A percentile compares a stretch with the other conserved stretches of the same genome.
These are phyloP conservation scores for Apiospora pterosperma DNA, from an alignment of 2,329 filamentous ascomycete species.

Conservation along the genomic window DNA sequence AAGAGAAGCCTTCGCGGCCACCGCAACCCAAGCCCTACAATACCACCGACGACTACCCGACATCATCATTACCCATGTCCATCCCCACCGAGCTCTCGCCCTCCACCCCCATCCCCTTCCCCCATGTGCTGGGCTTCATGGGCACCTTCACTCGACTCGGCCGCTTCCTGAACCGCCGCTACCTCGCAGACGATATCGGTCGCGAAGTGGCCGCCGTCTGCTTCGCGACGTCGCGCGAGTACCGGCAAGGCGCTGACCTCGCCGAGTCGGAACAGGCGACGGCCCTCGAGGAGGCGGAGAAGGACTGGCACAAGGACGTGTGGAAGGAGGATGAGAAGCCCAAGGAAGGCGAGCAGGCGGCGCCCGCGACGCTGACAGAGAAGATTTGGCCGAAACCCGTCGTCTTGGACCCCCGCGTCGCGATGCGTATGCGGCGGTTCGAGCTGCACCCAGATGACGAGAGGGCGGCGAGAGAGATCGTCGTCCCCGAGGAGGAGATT, in stretches of 20 bases:
- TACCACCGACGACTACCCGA: conserved; percentile 65
- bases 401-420: conserved; percentile 72
- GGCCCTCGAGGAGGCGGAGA: conserved; percentile 68
- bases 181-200: conserved; percentile 83
- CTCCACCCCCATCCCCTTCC: conserved; percentile 70
- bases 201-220: conserved; percentile 84
- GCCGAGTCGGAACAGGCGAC: conserved; percentile 57
- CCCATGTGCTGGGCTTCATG: conserved; percentile 87
- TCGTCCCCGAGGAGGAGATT: conserved; percentile 64
- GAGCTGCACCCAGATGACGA: conserved; percentile 68
- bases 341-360: conserved; percentile 27
- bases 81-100: conserved; percentile 72
- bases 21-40: conserved; percentile 73
- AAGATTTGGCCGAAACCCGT: conserved; percentile 74
- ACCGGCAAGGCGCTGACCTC: conserved; percentile 34
- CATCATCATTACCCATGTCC: conserved; percentile 58
- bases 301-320: conserved; percentile 79
- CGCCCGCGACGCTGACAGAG: conserved; percentile 38
- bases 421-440: conserved; percentile 76
- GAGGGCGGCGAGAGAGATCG: conserved; percentile 58
- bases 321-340: conserved; percentile 51
- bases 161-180: conserved; percentile 81
- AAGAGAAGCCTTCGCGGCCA: conserved; percentile 54
- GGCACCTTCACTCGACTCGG: conserved; percentile 84
- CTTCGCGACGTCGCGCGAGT: conserved; percentile 56